A percentile compares a stretch with the other conserved stretches of the same genome.
Evolutionary conservation across 768 basidiomycete genomes (phyloP).

Genomic region (Phaeotremella skinneri): DNA sequence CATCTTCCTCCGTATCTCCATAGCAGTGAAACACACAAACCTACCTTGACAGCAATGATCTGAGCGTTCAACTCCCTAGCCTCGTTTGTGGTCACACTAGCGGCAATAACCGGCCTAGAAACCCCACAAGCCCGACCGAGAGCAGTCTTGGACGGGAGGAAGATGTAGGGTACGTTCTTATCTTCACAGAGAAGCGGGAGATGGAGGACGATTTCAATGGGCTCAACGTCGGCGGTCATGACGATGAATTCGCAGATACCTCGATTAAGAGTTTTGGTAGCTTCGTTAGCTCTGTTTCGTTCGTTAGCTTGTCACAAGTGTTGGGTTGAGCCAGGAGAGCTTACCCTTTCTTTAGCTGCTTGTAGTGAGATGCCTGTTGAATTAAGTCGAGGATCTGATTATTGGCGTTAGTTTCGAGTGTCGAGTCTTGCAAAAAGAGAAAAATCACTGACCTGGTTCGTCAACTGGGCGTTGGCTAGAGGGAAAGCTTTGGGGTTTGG

Average conservation of each 20-base stretch:
- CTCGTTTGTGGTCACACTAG: conserved; percentile 94
- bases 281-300: conserved; percentile 81
- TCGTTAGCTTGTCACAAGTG: not conserved
- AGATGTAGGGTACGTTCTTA: conserved; percentile 98
- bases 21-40: conserved; percentile 11
- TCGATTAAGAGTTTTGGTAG: conserved; percentile 96
- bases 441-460: conserved; percentile 71
- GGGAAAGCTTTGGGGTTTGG: conserved; percentile 81
- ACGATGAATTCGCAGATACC: conserved; percentile 98
- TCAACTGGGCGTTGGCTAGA: conserved; percentile 76
- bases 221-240: conserved; percentile 87
- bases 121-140: conserved; percentile 95
- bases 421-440: conserved; percentile 1
- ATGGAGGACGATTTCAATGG: conserved; percentile 94
- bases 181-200: conserved; percentile 97
- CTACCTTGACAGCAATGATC: conserved; percentile 76
- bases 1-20: not conserved
- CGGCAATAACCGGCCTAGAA: conserved; percentile 88
- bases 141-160: conserved; percentile 91
- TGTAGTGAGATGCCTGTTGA: conserved; percentile 93
- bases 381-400: conserved; percentile 87
- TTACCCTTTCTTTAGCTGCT: conserved; percentile 87
- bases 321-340: conserved; percentile 6
- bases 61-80: conserved; percentile 84
- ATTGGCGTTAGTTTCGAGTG: conserved; percentile 1